phyloP scores from a whole-genome alignment of 495 filamentous ascomycete species.

The Penicillium herquei region DNA sequence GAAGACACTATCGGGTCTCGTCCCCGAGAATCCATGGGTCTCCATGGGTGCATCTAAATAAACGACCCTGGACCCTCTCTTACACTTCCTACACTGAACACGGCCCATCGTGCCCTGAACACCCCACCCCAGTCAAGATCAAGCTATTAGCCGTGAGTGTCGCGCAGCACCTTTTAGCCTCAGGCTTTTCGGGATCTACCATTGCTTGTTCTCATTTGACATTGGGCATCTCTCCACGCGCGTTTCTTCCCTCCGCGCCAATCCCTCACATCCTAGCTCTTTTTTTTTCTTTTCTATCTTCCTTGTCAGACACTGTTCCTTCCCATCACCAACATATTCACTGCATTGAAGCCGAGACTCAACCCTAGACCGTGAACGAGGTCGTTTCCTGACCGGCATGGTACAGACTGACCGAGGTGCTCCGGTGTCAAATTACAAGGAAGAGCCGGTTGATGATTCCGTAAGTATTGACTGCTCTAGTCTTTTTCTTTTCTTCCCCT shows the following conservation, averaged over 20 bases:
- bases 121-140: conserved; percentile 28
- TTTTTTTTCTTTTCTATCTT: conserved; percentile 8
- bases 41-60: conserved; percentile 45
- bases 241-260: conserved; percentile 21
- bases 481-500: conserved; percentile 1
- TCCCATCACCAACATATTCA: not conserved
- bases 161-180: conserved; percentile 21
- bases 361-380: conserved; percentile 23
- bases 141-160: conserved; percentile 17
- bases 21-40: conserved; percentile 23
- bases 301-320: conserved; percentile 2
- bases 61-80: conserved; percentile 47
- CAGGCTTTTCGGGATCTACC: conserved; percentile 18
- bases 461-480: conserved; percentile 32
- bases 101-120: conserved; percentile 29
- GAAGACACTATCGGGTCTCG: conserved; percentile 8
- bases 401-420: conserved; percentile 47
- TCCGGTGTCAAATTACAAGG: conserved; percentile 42
- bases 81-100: conserved; percentile 19
- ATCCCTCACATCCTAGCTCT: conserved; percentile 13
- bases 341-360: conserved; percentile 13
- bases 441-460: conserved; percentile 41
- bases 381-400: conserved; percentile 46
- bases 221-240: conserved; percentile 15
- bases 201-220: conserved; percentile 8